phyloP scores from a whole-genome alignment of 2,329 filamentous ascomycete genomes.

The Aspergillus pseudoterreus region DNA sequence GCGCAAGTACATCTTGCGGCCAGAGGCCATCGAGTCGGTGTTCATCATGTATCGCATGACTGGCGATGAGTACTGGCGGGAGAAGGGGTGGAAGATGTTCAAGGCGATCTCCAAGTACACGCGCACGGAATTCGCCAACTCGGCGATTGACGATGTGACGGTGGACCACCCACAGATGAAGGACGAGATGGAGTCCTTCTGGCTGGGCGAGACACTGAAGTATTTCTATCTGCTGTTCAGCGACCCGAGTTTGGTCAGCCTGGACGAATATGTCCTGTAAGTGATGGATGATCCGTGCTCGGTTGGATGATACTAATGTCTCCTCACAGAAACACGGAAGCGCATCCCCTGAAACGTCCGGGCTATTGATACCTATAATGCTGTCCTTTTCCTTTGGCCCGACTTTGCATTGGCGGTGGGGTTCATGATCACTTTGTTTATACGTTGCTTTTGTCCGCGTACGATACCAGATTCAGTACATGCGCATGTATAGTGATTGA shows the following conservation, averaged over 20 bases:
- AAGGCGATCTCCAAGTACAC: slow-evolving; percentile 59
- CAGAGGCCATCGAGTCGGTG: slow-evolving; percentile 77
- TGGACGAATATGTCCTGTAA: slow-evolving; percentile 47
- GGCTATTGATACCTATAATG: slow-evolving; percentile 4
- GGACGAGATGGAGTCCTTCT: slow-evolving; percentile 73
- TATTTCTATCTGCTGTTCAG: slow-evolving; percentile 48
- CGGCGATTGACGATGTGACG: slow-evolving; percentile 65
- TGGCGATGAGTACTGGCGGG: slow-evolving; percentile 61
- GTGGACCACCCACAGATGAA: slow-evolving; percentile 40
- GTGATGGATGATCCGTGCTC: slow-evolving; percentile 15
- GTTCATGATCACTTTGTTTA: background rate
- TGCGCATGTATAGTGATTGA: background rate
- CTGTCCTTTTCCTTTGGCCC: background rate
- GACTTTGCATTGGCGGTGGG: background rate
- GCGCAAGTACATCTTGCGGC: slow-evolving; percentile 45
- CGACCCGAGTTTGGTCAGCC: slow-evolving; percentile 39
- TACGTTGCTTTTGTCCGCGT: background rate
- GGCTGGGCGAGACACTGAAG: slow-evolving; percentile 54
- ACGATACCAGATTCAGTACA: background rate
- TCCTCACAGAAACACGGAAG: slow-evolving; percentile 19
- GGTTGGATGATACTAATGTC: background rate
- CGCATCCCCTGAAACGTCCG: slow-evolving; percentile 25
- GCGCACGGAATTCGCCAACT: slow-evolving; percentile 59
- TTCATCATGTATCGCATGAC: slow-evolving; percentile 75
- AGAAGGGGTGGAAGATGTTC: slow-evolving; percentile 74